These are phyloP conservation scores for Caryopteris hybrid DNA, from an alignment of 305 asterid species.

Conservation along the genomic window DNA sequence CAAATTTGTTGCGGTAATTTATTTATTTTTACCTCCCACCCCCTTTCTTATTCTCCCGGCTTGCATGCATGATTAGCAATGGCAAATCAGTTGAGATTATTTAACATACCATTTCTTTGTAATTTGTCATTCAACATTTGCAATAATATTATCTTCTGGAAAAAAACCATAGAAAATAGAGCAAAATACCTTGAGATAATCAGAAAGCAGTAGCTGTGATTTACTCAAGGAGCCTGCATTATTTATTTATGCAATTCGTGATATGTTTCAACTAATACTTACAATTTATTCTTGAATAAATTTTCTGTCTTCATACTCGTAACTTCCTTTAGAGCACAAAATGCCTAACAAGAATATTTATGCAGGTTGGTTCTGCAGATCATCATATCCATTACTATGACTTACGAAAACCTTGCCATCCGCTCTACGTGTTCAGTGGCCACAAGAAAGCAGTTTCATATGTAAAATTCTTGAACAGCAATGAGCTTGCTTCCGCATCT, in stretches of 20 bases:
- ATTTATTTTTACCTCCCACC: not conserved
- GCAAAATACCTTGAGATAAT: not conserved
- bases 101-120: not conserved
- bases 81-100: not conserved
- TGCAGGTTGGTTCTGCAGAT: constrained; percentile 84
- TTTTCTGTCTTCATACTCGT: not conserved
- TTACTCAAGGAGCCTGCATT: not conserved
- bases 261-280: not conserved
- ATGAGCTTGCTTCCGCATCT: constrained; percentile 83
- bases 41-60: not conserved
- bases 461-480: constrained; percentile 65
- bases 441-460: constrained; percentile 68
- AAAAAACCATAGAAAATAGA: not conserved
- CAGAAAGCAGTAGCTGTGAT: not conserved
- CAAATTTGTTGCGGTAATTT: constrained; percentile 53
- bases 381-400: constrained; percentile 76
- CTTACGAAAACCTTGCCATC: constrained; percentile 59
- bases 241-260: not conserved
- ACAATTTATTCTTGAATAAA: not conserved
- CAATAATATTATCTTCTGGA: not conserved
- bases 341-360: not conserved
- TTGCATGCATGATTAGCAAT: not conserved
- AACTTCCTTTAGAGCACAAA: not conserved
- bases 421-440: constrained; percentile 61
- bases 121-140: not conserved